phyloP scores from a whole-genome alignment of 441 rosid species.

The Gossypium davidsonii region DNA sequence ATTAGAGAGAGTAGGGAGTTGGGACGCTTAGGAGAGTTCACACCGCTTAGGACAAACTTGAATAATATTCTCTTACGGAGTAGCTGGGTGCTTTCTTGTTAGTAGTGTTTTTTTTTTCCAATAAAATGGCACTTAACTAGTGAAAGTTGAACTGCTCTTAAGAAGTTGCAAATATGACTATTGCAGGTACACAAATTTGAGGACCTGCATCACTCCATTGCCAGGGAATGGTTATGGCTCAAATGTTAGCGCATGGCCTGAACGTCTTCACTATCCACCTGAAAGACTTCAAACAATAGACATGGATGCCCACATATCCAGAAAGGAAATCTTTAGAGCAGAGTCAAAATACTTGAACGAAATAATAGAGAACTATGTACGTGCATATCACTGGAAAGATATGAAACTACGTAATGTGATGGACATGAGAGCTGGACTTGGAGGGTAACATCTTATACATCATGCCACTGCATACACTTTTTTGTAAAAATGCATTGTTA shows the following conservation, averaged over 20 bases:
- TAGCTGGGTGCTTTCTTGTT: neutral
- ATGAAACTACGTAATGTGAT: slow-evolving; percentile 44
- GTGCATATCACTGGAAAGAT: slow-evolving; percentile 46
- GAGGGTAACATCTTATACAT: slow-evolving; percentile 41
- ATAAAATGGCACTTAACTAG: neutral
- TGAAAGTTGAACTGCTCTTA: neutral
- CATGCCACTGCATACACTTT: neutral
- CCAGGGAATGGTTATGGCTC: slow-evolving; percentile 26
- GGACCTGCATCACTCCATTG: slow-evolving; percentile 41
- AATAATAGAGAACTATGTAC: slow-evolving; percentile 40
- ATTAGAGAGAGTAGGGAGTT: neutral
- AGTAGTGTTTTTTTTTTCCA: neutral
- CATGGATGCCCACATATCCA: slow-evolving; percentile 56
- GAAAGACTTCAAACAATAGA: slow-evolving; percentile 56
- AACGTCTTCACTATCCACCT: slow-evolving; percentile 53
- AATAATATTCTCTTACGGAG: neutral
- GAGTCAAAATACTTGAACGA: slow-evolving; percentile 58
- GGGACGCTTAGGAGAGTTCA: no score
- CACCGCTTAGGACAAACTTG: neutral
- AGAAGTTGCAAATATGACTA: neutral
- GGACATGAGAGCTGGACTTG: slow-evolving; percentile 67
- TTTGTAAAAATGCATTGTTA: neutral
- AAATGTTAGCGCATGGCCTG: slow-evolving; percentile 56
- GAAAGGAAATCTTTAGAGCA: slow-evolving; percentile 57
- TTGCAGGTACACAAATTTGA: slow-evolving; percentile 48